These are phyloP conservation scores for Naganishia sp. DNA, from an alignment of 1,284 basidiomycete genomes.

Conservation along the genomic window DNA sequence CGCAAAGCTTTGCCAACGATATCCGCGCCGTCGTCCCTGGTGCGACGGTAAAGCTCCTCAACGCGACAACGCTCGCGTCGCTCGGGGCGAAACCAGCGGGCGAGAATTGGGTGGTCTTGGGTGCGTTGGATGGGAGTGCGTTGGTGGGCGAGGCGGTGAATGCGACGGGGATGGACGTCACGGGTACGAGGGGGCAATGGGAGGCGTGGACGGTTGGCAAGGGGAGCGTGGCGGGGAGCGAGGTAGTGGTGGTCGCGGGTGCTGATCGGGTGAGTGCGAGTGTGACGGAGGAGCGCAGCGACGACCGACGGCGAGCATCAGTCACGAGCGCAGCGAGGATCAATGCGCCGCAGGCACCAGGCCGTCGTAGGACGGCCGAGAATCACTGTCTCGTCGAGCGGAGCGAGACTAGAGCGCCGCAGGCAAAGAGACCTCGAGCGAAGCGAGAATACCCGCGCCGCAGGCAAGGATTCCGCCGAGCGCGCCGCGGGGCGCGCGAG, in stretches of 20 bases:
- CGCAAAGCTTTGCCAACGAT: constrained; percentile 66
- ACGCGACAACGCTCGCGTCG: constrained; percentile 40
- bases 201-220: constrained; percentile 57
- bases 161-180: constrained; percentile 66
- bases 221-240: constrained; percentile 55
- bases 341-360: constrained; percentile 40
- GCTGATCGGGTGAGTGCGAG: constrained; percentile 23
- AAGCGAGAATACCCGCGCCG: constrained; percentile 55
- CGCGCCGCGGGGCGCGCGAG: no score
- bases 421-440: constrained; percentile 61
- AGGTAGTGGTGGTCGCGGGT: constrained; percentile 21
- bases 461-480: neutral
- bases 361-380: constrained; percentile 62
- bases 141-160: constrained; percentile 37
- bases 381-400: constrained; percentile 60
- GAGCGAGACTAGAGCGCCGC: constrained; percentile 56
- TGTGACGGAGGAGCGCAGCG: no score
- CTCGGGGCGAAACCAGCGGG: constrained; percentile 58
- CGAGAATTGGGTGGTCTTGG: constrained; percentile 57
- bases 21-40: constrained; percentile 56
- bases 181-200: constrained; percentile 61
- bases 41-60: neutral
- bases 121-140: constrained; percentile 40
- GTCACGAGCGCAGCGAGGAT: constrained; percentile 7
- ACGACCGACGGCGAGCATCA: no score